Evolutionary conservation across 2,329 filamentous ascomycete genomes (phyloP).

Genomic region (Stachybotrys echinatus): DNA sequence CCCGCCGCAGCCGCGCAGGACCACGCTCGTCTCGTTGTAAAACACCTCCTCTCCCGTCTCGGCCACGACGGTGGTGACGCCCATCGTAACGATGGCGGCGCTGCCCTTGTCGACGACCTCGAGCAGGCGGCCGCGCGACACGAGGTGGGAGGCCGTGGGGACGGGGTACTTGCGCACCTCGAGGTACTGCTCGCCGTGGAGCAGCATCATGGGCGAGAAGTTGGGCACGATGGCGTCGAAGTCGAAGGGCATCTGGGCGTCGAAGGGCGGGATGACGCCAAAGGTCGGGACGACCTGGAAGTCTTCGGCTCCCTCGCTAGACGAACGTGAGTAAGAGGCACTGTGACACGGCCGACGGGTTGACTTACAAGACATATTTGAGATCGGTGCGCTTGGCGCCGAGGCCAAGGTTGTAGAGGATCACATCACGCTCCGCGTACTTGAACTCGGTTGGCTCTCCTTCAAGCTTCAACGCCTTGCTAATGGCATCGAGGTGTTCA

Average conservation of each 20-base stretch:
- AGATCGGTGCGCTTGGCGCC: constrained; percentile 89
- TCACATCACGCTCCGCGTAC: constrained; percentile 81
- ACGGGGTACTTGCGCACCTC: constrained; percentile 91
- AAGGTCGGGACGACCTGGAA: constrained; percentile 96
- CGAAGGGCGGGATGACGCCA: constrained; percentile 92
- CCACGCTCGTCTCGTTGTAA: constrained; percentile 94
- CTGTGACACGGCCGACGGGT: not conserved
- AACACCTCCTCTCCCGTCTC: constrained; percentile 85
- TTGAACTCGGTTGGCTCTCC: constrained; percentile 68
- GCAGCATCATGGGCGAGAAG: constrained; percentile 97
- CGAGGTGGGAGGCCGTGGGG: constrained; percentile 72
- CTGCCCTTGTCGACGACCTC: constrained; percentile 96
- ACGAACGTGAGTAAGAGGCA: constrained; percentile 3
- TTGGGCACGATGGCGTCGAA: constrained; percentile 84
- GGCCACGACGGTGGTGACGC: constrained; percentile 78
- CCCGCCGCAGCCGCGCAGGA: constrained; percentile 85
- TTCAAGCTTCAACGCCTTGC: constrained; percentile 67
- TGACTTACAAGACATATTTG: constrained; percentile 66
- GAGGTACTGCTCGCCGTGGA: constrained; percentile 97
- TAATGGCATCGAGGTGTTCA: constrained; percentile 69
- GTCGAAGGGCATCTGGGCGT: constrained; percentile 72
- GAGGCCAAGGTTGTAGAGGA: constrained; percentile 92
- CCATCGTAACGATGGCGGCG: constrained; percentile 76
- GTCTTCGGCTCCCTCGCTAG: constrained; percentile 73
- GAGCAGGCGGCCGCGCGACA: constrained; percentile 74